Evolutionary conservation across 148 eudicot species (phyloP), one percentile per base, ranked within the genome.

Genomic region (Pharnaceum exiguum): DNA sequence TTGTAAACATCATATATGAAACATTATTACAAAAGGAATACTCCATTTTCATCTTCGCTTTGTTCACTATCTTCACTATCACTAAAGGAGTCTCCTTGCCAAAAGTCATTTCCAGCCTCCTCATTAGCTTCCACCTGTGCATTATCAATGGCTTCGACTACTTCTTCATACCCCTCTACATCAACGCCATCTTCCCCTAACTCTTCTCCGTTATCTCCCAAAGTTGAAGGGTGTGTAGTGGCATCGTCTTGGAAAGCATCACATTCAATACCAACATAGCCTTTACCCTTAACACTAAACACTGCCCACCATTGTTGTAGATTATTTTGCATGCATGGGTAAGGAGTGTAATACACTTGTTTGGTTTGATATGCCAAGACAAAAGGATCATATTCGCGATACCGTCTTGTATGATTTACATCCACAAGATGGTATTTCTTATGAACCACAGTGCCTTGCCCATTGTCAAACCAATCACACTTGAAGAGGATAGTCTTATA

Each of bases 401-500:
- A 51, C 2, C n/a, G 11, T 6, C 29, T 51, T 10, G 15, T 37
- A 29, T 28, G 67, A 17, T 62, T 50, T 17, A 54, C 29, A 27
- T 54, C 18, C 10, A 54, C 58, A 5, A 52, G 25, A 1, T 52
- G 11, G 12, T 18, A 52, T 35, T 52, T 18, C 2, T 52, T 17
- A 52, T 32, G 57, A 8, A 33, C 22, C n/a, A 5, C 12, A 0
- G 12, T 33, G 11, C 57, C 57, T 32, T 11, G 38, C 11, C 19
- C 27, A 3, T 21, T 3, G 24, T 52, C 57, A 33, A 52, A 52
- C 57, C 42, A 52, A 8, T 52, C 57, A 52, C 42, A 52, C 18
- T 52, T 33, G 5, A 52, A 52, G 16, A 52, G 35, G 1, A 32
- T 8, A 5, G 27, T 52, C 12, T 18, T 32, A 7, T 52, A 32